These are phyloP conservation scores for Globisporangium irregulare DNA, from an alignment of 352 stramenopile genomes.

Conservation along the genomic window DNA sequence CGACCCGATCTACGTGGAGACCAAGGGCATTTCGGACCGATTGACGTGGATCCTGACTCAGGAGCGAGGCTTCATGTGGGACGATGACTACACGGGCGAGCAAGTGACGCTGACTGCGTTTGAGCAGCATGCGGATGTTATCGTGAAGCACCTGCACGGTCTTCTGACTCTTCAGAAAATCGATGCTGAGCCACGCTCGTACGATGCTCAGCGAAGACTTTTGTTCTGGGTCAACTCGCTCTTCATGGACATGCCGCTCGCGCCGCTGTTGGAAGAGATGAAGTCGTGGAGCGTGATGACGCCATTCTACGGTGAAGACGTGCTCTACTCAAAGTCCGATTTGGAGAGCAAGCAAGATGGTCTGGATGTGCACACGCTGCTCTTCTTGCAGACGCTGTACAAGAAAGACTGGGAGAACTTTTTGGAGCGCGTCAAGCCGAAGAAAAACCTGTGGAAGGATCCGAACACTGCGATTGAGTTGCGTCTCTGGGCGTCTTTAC, in stretches of 20 bases:
- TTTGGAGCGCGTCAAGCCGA: conserved; percentile 93
- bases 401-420: conserved; percentile 99
- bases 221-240: conserved; percentile 99
- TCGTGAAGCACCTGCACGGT: conserved; percentile 90
- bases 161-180: conserved; percentile 96
- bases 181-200: conserved; percentile 96
- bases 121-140: conserved; percentile 73
- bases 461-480: conserved; percentile 85
- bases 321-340: conserved; percentile 96
- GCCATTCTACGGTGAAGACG: conserved; percentile 98
- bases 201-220: conserved; percentile 93
- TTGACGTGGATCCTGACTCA: conserved; percentile 96
- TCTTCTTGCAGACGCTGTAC: conserved; percentile 96
- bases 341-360: conserved; percentile 96
- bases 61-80: conserved; percentile 98
- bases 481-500: conserved; percentile 96
- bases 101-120: conserved; percentile 89
- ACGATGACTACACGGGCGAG: conserved; percentile 96
- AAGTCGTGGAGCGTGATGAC: conserved; percentile 99
- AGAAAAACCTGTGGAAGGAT: conserved; percentile 92
- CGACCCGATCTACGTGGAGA: conserved; percentile 81
- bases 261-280: conserved; percentile 96
- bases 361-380: conserved; percentile 80
- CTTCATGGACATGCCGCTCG: conserved; percentile 99
- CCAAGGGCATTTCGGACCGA: conserved; percentile 91